Percentiles rank a stretch among this genome's conserved stretches.
phyloP scores from a whole-genome alignment of 2,329 filamentous ascomycete species.

The Elsinoe ampelina region DNA sequence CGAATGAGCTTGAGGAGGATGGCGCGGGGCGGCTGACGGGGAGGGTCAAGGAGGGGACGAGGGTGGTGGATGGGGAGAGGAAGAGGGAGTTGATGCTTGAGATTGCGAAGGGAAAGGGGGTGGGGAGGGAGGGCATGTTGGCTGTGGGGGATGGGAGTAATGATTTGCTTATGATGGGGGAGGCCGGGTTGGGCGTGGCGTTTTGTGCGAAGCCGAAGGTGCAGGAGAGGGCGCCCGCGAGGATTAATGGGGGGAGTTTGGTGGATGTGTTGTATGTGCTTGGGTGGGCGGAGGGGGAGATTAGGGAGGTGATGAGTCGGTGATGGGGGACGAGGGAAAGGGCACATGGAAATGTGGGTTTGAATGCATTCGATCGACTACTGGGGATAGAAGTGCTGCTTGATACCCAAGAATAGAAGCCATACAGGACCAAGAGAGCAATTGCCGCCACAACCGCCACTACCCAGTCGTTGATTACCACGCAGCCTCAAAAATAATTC shows the following conservation, averaged over 20 bases:
- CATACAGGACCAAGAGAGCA: neutral
- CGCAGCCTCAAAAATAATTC: slow-evolving; percentile 1
- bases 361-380: slow-evolving; percentile 5
- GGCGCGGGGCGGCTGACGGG: slow-evolving; percentile 54
- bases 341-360: neutral
- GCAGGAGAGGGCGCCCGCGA: slow-evolving; percentile 64
- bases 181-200: slow-evolving; percentile 67
- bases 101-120: slow-evolving; percentile 59
- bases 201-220: slow-evolving; percentile 80
- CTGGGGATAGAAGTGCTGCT: slow-evolving; percentile 1
- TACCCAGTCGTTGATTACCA: neutral
- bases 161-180: slow-evolving; percentile 68
- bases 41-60: slow-evolving; percentile 57
- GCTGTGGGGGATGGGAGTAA: slow-evolving; percentile 78
- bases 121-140: slow-evolving; percentile 57
- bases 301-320: slow-evolving; percentile 18
- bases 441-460: neutral
- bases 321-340: neutral
- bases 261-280: slow-evolving; percentile 66
- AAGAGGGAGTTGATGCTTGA: slow-evolving; percentile 63
- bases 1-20: slow-evolving; percentile 70
- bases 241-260: slow-evolving; percentile 62
- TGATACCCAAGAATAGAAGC: slow-evolving; percentile 13
- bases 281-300: slow-evolving; percentile 36
- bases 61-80: slow-evolving; percentile 66